Evolutionary conservation across 2,329 filamentous ascomycete species (phyloP), one percentile per base, ranked within the genome.

Genomic region (Tolypocladium amazonense): DNA sequence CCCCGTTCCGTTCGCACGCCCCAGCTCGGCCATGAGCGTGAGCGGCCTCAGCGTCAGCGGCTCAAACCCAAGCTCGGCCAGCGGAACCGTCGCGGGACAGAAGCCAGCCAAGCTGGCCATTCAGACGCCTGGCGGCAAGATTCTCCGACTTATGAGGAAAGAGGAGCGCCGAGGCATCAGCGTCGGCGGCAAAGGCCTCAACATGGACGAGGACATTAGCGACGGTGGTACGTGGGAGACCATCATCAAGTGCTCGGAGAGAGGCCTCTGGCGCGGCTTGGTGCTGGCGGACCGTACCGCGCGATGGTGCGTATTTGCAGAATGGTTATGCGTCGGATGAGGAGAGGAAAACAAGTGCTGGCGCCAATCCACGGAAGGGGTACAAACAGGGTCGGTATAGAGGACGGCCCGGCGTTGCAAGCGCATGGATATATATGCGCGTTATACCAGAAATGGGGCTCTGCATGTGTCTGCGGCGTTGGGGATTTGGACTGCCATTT

Each of bases 51-150:
- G 81, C 64, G 81, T 80, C 20, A 79, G 80, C 30, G 80, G 77
- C 33, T 86, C 82, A 8, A 82, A 81, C 58, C 81, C 81, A 25
- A 85, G 80, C 68, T 80, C 78, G 30, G 76, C 78, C 20, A 79
- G 78, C 30, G 79, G 78, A 20, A 79, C 77, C 6, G 79, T 81
- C 60, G 77, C 81, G 45, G 81, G 81, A 33, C 85, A 86, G 70
- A 99, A 99, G 73, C 93, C 94, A 2, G 94, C 94, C 6, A 99
- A 99, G 74, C 75, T 99, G 58, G 94, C 94, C 0, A 93, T 99
- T 59, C 94, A 99, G 75, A 91, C 89, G 7, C 94, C 94, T 0
- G 89, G 88, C 37, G 94, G 95, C 62, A 97, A 97, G 77, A 97
- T 99, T 66, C 83, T 97, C 61, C 81, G 94, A 58, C 79, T 95